Percentiles rank a stretch among this genome's conserved stretches.
These are phyloP conservation scores for Phaffia rhodozyma DNA, from an alignment of 1,284 basidiomycete genomes.

Conservation along the genomic window DNA sequence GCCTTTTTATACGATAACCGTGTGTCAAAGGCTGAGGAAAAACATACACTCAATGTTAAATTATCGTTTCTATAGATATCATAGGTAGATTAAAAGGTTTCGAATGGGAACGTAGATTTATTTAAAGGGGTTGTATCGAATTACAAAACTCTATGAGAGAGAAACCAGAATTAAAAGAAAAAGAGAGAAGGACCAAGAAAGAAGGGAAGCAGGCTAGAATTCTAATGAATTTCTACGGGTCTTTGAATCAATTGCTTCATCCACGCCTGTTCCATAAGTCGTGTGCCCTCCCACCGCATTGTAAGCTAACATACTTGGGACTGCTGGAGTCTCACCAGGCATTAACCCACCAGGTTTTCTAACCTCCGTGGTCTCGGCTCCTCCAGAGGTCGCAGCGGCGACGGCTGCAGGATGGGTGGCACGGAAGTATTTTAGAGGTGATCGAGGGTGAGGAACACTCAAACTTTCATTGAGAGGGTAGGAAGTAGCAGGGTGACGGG, in stretches of 20 bases:
- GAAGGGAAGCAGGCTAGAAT: not conserved
- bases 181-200: not conserved
- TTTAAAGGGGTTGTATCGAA: no score
- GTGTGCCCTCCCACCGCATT: not conserved
- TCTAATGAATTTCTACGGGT: no score
- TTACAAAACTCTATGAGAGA: not conserved
- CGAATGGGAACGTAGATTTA: no score
- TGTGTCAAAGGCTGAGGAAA: no score
- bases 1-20: no score
- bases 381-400: not conserved
- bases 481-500: not conserved
- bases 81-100: no score
- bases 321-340: constrained; percentile 10
- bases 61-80: no score
- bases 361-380: not conserved
- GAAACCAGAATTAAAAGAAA: not conserved
- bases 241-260: not conserved
- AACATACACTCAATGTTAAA: no score
- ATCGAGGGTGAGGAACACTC: not conserved
- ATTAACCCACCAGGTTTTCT: constrained; percentile 1
- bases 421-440: not conserved
- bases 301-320: constrained; percentile 3
- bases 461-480: not conserved
- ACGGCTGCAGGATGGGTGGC: not conserved
- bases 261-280: not conserved